Conservation (phyloP, 106 monocot species). For the Agapanthus africanus region DNA sequence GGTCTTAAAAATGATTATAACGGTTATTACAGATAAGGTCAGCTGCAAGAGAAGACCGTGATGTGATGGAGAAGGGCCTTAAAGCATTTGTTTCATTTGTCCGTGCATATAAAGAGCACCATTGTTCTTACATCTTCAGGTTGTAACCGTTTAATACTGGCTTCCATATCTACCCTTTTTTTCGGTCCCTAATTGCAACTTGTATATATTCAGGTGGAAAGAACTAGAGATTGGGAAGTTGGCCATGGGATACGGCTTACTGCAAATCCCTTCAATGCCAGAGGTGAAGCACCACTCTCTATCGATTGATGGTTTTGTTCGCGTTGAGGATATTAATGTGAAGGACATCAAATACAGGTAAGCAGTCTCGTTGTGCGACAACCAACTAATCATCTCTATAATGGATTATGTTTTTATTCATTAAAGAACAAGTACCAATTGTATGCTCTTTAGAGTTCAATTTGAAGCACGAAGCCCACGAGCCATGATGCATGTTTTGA, state of each 20-base stretch:
- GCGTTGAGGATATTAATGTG: constrained; percentile 52
- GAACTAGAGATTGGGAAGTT: constrained; percentile 90
- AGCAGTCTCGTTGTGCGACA: too few relatives aligned
- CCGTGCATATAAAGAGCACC: constrained; percentile 98
- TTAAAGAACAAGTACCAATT: too few relatives aligned
- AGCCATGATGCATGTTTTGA: too few relatives aligned
- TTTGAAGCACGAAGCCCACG: too few relatives aligned
- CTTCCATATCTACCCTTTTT: neutral
- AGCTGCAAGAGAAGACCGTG: constrained; percentile 73
- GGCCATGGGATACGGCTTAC: constrained; percentile 88
- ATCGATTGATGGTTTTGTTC: constrained; percentile 65
- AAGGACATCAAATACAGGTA: constrained; percentile 83
- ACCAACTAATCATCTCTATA: too few relatives aligned
- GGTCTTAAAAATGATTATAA: neutral
- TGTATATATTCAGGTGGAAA: constrained; percentile 62
- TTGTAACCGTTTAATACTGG: constrained; percentile 23
- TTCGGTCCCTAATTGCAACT: neutral
- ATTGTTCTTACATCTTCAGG: constrained; percentile 94
- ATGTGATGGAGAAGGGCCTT: constrained; percentile 97
- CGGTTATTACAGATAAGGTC: constrained; percentile 50
- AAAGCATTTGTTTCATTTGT: constrained; percentile 97
- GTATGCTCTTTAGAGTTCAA: too few relatives aligned
- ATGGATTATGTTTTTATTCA: too few relatives aligned
- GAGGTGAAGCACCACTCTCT: constrained; percentile 94
- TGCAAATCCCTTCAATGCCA: constrained; percentile 91